Conservation (phyloP, 2,329 filamentous ascomycete genomes). For the Gnomoniopsis sp. region DNA sequence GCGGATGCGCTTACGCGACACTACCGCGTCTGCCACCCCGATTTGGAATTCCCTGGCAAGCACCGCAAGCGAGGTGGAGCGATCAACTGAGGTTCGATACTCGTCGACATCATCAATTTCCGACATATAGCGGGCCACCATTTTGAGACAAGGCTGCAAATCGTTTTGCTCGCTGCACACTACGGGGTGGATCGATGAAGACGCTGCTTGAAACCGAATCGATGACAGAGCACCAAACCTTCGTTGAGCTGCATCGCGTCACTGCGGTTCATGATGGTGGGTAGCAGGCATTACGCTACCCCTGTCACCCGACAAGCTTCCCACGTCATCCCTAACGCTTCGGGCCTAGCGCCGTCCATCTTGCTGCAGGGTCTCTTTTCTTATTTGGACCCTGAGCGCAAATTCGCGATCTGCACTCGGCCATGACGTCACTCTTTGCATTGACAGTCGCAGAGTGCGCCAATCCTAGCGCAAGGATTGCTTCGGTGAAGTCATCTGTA, state of each 20-base stretch:
- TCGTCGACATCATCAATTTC: background rate
- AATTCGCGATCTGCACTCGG: background rate
- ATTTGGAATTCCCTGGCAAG: constrained; percentile 75
- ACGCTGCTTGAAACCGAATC: background rate
- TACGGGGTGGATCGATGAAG: background rate
- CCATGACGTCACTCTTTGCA: constrained; percentile 9
- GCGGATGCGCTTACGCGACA: constrained; percentile 93
- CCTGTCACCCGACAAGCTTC: too few species aligned
- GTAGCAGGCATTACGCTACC: background rate
- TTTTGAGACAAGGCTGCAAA: background rate
- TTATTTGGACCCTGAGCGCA: constrained; percentile 7
- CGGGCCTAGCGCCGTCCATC: constrained; percentile 3
- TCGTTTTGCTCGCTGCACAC: too few species aligned
- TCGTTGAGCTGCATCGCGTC: background rate
- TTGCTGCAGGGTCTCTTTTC: constrained; percentile 3
- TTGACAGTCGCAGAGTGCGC: constrained; percentile 4
- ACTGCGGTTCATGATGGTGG: background rate
- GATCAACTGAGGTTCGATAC: constrained; percentile 5
- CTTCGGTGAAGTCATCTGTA: background rate
- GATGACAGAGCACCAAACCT: background rate
- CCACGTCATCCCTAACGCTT: background rate
- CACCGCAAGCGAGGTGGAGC: constrained; percentile 37
- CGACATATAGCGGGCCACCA: background rate
- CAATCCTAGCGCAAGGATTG: constrained; percentile 6
- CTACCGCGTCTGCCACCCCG: constrained; percentile 90